Percentiles rank a stretch among this genome's conserved stretches.
phyloP scores from a whole-genome alignment of 352 stramenopile genomes.

The Globisporangium yorkense region DNA sequence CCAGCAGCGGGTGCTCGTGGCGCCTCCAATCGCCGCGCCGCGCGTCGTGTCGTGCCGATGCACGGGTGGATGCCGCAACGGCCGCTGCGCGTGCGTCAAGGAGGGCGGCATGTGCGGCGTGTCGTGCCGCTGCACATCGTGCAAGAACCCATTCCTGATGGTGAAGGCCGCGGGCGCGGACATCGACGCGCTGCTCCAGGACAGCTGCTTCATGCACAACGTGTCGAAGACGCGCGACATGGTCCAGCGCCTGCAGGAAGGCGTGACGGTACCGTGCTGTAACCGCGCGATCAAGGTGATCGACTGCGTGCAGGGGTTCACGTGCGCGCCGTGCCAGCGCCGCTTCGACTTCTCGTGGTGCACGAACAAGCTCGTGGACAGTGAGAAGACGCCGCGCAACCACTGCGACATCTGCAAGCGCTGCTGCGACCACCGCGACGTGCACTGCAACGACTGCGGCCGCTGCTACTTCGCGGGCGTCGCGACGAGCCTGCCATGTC shows the following conservation, averaged over 20 bases:
- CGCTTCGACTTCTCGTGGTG: constrained; percentile 81
- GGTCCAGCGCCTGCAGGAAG: constrained; percentile 64
- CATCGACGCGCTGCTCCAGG: constrained; percentile 65
- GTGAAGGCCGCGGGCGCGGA: constrained; percentile 70
- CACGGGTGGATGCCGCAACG: constrained; percentile 76
- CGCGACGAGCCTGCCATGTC: constrained; percentile 63
- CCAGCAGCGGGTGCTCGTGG: not conserved
- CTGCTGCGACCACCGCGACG: constrained; percentile 82
- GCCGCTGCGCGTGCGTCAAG: constrained; percentile 78
- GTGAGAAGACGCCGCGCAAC: constrained; percentile 67
- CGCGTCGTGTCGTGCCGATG: constrained; percentile 71
- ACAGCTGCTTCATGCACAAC: constrained; percentile 87
- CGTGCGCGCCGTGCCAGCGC: constrained; percentile 36
- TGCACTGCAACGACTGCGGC: constrained; percentile 77
- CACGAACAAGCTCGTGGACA: constrained; percentile 72
- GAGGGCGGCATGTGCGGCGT: constrained; percentile 71
- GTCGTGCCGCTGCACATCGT: constrained; percentile 78
- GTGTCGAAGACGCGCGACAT: constrained; percentile 83
- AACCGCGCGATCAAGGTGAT: constrained; percentile 52
- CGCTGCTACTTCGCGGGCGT: constrained; percentile 85
- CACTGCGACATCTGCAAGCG: constrained; percentile 85
- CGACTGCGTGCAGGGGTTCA: constrained; percentile 70
- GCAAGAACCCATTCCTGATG: constrained; percentile 84
- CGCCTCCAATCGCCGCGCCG: constrained; percentile 2
- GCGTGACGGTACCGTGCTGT: constrained; percentile 62